Evolutionary conservation across 805 yeast species (phyloP).

Genomic region (Monosporozyma servazzii): DNA sequence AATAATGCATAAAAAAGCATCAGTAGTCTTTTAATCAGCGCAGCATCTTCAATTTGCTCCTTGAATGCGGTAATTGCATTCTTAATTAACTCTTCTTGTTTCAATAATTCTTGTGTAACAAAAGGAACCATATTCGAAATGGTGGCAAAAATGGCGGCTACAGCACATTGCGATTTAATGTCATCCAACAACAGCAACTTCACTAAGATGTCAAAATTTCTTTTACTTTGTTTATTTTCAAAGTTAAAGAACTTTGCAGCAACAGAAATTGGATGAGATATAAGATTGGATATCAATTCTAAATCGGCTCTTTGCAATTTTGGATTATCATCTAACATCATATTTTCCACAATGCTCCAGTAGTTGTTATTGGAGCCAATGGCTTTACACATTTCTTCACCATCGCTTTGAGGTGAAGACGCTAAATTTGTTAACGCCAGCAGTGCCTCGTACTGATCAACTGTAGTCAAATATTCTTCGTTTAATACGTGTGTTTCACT

Average conservation of each 20-base stretch:
- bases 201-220: constrained; percentile 35
- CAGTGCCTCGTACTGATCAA: constrained; percentile 43
- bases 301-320: constrained; percentile 49
- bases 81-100: constrained; percentile 18
- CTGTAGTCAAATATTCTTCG: constrained; percentile 15
- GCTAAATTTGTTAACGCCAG: constrained; percentile 63
- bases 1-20: constrained; percentile 26
- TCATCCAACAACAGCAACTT: constrained; percentile 35
- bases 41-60: constrained; percentile 24
- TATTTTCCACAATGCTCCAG: constrained; percentile 39
- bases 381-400: constrained; percentile 30
- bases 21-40: constrained; percentile 28
- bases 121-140: constrained; percentile 30
- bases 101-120: constrained; percentile 26
- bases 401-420: constrained; percentile 34
- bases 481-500: constrained; percentile 6
- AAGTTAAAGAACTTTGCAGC: constrained; percentile 52
- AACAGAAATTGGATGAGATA: constrained; percentile 33
- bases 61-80: constrained; percentile 20
- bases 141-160: constrained; percentile 31
- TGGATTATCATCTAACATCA: constrained; percentile 37
- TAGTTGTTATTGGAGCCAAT: constrained; percentile 29
- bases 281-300: constrained; percentile 56
- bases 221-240: constrained; percentile 29
- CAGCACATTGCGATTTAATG: constrained; percentile 35